A percentile compares a stretch with the other conserved stretches of the same genome.
These are phyloP conservation scores for Sporothrix pseudoabietina DNA, from an alignment of 2,329 filamentous ascomycete genomes.

Conservation along the genomic window DNA sequence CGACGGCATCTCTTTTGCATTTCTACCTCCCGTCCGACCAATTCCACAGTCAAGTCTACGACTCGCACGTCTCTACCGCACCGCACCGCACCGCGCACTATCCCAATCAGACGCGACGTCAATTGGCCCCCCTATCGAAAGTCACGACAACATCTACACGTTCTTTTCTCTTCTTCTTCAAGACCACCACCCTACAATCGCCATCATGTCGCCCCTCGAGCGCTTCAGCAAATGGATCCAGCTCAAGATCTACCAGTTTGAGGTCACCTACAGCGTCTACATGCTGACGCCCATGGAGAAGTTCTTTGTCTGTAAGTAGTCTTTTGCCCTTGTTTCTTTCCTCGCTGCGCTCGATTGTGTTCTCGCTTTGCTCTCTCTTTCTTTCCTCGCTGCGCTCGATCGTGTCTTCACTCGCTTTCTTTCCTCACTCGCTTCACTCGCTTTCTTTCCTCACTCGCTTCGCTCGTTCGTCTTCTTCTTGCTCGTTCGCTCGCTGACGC, in stretches of 20 bases:
- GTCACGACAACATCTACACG: neutral
- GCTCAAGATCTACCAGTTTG: conserved; percentile 96
- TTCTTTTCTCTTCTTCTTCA: neutral
- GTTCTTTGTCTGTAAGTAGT: conserved; percentile 81
- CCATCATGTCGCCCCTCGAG: conserved; percentile 50
- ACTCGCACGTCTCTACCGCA: neutral
- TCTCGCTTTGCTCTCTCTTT: too few species aligned
- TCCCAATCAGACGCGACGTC: neutral
- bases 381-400: neutral
- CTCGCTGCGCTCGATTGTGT: conserved; percentile 48
- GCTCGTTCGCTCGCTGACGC: neutral
- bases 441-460: neutral
- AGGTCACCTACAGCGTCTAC: conserved; percentile 94
- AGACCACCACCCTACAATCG: conserved; percentile 33
- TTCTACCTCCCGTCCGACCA: neutral
- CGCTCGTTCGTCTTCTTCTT: neutral
- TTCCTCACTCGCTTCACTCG: neutral
- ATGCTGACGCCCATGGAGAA: conserved; percentile 97
- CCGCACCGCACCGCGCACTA: neutral
- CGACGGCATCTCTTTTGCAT: neutral
- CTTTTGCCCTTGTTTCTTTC: neutral
- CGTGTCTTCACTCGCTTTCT: neutral
- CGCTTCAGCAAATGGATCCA: conserved; percentile 80
- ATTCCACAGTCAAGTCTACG: neutral
- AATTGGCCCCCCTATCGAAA: neutral